Conservation (phyloP, 768 basidiomycete genomes). For the Mycena kentingensis region DNA sequence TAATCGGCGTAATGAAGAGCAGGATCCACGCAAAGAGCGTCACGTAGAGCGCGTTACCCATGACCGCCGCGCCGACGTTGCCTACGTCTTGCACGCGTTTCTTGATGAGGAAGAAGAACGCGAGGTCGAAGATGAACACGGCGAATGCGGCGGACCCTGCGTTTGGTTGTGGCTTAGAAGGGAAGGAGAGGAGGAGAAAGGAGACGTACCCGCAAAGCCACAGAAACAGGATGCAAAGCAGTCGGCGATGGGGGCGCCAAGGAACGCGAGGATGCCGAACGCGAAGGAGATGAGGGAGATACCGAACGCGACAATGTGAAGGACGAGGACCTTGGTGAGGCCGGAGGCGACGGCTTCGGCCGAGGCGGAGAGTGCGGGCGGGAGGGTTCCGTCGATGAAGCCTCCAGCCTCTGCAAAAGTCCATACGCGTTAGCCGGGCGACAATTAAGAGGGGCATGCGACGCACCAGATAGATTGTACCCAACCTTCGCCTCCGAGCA, state of each 20-base stretch:
- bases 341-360: background rate
- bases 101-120: slow-evolving; percentile 12
- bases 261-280: background rate
- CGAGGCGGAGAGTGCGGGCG: background rate
- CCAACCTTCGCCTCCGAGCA: slow-evolving; percentile 7
- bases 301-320: slow-evolving; percentile 1
- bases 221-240: slow-evolving; percentile 1
- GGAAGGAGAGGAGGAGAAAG: slow-evolving; percentile 1
- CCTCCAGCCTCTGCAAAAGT: background rate
- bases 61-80: slow-evolving; percentile 8
- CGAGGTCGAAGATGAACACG: slow-evolving; percentile 13
- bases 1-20: slow-evolving; percentile 13
- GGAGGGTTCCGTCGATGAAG: slow-evolving; percentile 1
- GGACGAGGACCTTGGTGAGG: slow-evolving; percentile 1
- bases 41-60: slow-evolving; percentile 12
- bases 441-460: background rate
- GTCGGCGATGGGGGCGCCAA: slow-evolving; percentile 3
- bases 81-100: slow-evolving; percentile 5
- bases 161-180: background rate
- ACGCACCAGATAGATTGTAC: slow-evolving; percentile 8
- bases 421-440: background rate
- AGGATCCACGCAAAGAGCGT: slow-evolving; percentile 12
- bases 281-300: slow-evolving; percentile 3
- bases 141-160: slow-evolving; percentile 1
- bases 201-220: background rate